Conservation (phyloP, 225 moss, liverwort and hornwort species). For the Asterella californica region DNA sequence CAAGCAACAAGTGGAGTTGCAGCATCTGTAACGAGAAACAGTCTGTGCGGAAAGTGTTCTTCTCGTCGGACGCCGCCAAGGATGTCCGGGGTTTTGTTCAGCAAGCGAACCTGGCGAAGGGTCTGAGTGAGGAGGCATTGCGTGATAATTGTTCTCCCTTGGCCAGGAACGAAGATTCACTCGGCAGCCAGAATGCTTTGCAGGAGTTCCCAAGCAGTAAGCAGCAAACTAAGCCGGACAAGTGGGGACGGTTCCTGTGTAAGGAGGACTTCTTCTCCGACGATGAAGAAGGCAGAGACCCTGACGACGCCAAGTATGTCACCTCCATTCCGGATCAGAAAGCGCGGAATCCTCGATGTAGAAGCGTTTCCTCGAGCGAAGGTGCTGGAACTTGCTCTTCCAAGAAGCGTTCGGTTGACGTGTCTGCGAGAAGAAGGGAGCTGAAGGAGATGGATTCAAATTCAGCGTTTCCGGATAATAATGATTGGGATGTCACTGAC, state of each 20-base stretch:
- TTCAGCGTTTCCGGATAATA: background rate
- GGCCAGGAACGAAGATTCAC: background rate
- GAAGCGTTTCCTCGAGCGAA: background rate
- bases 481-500: background rate
- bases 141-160: background rate
- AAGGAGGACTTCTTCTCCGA: background rate
- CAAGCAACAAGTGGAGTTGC: constrained; percentile 35
- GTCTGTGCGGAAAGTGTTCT: constrained; percentile 38
- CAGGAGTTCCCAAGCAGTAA: background rate
- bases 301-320: background rate
- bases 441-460: background rate
- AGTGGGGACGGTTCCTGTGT: background rate
- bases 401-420: background rate
- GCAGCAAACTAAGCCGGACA: background rate
- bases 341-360: background rate
- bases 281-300: background rate
- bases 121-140: constrained; percentile 24
- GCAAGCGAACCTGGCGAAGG: constrained; percentile 31
- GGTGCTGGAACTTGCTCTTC: background rate
- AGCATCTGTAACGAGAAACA: constrained; percentile 45
- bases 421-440: background rate
- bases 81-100: constrained; percentile 44
- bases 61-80: constrained; percentile 29
- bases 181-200: background rate
- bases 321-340: background rate